phyloP scores from a whole-genome alignment of 148 eudicot genomes.

The Mesembryanthemum crystallinum region DNA sequence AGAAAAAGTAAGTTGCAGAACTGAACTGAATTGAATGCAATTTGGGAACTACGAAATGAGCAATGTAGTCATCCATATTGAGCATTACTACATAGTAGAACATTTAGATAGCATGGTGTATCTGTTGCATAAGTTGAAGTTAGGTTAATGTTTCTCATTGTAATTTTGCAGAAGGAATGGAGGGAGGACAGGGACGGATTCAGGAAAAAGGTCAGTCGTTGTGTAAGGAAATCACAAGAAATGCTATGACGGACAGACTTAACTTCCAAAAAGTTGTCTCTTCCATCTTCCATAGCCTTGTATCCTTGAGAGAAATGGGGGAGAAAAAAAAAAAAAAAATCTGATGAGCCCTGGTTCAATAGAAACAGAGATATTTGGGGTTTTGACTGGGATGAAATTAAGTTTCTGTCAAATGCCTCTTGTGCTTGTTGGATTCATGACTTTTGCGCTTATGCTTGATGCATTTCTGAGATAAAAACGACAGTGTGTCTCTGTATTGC shows the following conservation, averaged over 20 bases:
- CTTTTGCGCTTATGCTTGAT: slow-evolving; percentile 12
- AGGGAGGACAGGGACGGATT: slow-evolving; percentile 45
- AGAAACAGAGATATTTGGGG: slow-evolving; percentile 6
- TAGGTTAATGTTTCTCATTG: neutral
- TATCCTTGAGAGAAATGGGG: too few species aligned
- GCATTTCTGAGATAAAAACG: neutral
- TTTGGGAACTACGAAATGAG: too few species aligned
- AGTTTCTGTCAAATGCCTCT: slow-evolving; percentile 10
- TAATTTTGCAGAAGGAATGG: slow-evolving; percentile 47
- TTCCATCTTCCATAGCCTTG: slow-evolving; percentile 10
- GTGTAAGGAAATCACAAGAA: slow-evolving; percentile 50
- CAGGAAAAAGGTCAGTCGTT: slow-evolving; percentile 42
- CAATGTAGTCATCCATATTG: neutral
- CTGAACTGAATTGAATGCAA: too few species aligned
- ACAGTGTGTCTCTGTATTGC: neutral
- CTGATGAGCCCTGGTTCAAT: slow-evolving; percentile 8
- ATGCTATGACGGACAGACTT: slow-evolving; percentile 29
- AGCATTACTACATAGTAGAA: neutral
- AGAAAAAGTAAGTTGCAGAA: too few species aligned
- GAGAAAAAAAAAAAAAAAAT: neutral
- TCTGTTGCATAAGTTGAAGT: too few species aligned
- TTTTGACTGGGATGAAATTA: slow-evolving; percentile 19
- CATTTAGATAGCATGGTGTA: neutral
- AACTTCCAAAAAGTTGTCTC: slow-evolving; percentile 8
- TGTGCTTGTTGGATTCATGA: slow-evolving; percentile 11